phyloP scores from a whole-genome alignment of 139 green algal genomes.

The Chlorella sp. region DNA sequence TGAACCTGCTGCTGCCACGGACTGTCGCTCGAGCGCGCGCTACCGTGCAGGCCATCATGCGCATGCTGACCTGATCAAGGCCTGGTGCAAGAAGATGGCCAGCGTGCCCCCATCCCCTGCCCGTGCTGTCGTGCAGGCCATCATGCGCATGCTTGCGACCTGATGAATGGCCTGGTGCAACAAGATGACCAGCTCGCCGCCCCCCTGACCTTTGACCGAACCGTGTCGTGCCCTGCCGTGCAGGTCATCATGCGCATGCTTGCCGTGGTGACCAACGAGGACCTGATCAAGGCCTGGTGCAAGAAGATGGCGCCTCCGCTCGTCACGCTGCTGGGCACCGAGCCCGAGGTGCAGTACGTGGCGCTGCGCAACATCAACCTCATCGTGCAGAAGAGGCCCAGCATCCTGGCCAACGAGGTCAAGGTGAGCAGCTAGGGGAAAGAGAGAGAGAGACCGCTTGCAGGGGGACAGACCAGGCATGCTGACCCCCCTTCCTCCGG shows the following conservation, averaged over 20 bases:
- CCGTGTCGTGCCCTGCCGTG: background rate
- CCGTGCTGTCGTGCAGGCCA: slow-evolving; percentile 46
- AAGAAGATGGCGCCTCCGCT: slow-evolving; percentile 96
- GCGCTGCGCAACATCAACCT: slow-evolving; percentile 97
- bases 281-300: slow-evolving; percentile 53
- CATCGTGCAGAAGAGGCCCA: slow-evolving; percentile 82
- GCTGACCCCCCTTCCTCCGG: too few species aligned
- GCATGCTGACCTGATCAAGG: slow-evolving; percentile 65
- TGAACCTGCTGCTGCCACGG: too few species aligned
- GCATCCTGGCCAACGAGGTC: slow-evolving; percentile 85
- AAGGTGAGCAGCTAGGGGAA: slow-evolving; percentile 60
- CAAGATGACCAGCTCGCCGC: too few species aligned
- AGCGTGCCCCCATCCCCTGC: too few species aligned
- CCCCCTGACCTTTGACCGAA: too few species aligned
- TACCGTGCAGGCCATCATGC: slow-evolving; percentile 58
- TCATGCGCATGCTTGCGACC: slow-evolving; percentile 79
- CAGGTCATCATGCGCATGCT: slow-evolving; percentile 79
- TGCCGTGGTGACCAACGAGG: slow-evolving; percentile 54
- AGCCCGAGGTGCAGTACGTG: slow-evolving; percentile 97
- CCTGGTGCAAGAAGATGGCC: slow-evolving; percentile 90
- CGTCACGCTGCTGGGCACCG: slow-evolving; percentile 90
- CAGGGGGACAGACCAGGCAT: too few species aligned
- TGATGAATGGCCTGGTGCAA: slow-evolving; percentile 61
- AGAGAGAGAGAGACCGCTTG: too few species aligned
- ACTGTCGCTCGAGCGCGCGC: background rate